Percentiles rank a stretch among this genome's conserved stretches.
These are phyloP conservation scores for Pythium phragmitis DNA, from an alignment of 352 stramenopile species.

Conservation along the genomic window DNA sequence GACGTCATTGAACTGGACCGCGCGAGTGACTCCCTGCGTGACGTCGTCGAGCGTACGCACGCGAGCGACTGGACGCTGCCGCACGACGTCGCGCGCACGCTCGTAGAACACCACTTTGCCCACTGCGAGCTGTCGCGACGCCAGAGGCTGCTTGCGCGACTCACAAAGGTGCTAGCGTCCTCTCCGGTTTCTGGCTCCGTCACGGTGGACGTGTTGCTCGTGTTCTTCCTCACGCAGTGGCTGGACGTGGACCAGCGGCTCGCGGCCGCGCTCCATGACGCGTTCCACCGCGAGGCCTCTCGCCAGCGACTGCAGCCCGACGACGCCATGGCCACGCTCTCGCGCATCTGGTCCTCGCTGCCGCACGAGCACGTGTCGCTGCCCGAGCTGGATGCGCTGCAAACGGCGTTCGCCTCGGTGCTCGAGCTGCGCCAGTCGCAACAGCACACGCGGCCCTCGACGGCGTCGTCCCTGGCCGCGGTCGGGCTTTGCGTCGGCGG, in stretches of 20 bases:
- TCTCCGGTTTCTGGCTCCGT: neutral
- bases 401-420: constrained; percentile 33
- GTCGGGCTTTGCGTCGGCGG: constrained; percentile 30
- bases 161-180: neutral
- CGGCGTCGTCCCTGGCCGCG: neutral
- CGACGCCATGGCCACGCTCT: constrained; percentile 36
- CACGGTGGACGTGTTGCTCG: constrained; percentile 42
- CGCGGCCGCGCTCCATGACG: constrained; percentile 42
- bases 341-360: constrained; percentile 35
- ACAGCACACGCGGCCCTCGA: constrained; percentile 2
- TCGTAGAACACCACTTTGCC: constrained; percentile 44
- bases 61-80: constrained; percentile 33
- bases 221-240: constrained; percentile 46
- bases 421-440: constrained; percentile 31
- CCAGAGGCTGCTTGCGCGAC: neutral
- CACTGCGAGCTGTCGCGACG: constrained; percentile 29
- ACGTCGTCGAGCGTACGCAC: constrained; percentile 28
- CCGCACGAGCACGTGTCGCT: constrained; percentile 40
- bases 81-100: constrained; percentile 29
- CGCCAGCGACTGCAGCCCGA: neutral
- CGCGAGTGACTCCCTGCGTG: constrained; percentile 30
- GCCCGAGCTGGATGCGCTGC: constrained; percentile 44
- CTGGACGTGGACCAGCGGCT: constrained; percentile 44
- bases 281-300: constrained; percentile 38
- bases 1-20: constrained; percentile 64